A percentile compares a stretch with the other conserved stretches of the same genome.
phyloP scores from a whole-genome alignment of 371 early-diverging fungal species.

The Rhizopus delemar region DNA sequence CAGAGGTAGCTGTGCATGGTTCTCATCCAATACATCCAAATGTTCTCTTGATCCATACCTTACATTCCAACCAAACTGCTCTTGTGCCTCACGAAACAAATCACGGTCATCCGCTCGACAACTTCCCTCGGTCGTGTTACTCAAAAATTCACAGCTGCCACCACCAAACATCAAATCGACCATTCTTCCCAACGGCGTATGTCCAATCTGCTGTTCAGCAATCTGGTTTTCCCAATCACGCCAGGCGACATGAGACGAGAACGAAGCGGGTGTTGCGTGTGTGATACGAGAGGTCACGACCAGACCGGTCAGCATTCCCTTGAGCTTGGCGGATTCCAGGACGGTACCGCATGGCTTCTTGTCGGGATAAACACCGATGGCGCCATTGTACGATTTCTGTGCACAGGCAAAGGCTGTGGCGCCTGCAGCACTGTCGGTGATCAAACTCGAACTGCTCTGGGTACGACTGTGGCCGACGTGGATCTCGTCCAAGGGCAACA shows the following conservation, averaged over 20 bases:
- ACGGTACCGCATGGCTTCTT: slow-evolving; percentile 87
- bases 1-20: slow-evolving; percentile 61
- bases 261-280: slow-evolving; percentile 84
- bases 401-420: slow-evolving; percentile 92
- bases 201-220: slow-evolving; percentile 88
- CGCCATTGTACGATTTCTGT: slow-evolving; percentile 86
- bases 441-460: slow-evolving; percentile 72
- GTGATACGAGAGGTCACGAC: slow-evolving; percentile 93
- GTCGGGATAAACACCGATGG: slow-evolving; percentile 71
- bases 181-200: slow-evolving; percentile 75
- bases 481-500: slow-evolving; percentile 78
- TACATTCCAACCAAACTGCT: slow-evolving; percentile 57
- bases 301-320: slow-evolving; percentile 83
- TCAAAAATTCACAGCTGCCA: slow-evolving; percentile 83
- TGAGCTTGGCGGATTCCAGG: slow-evolving; percentile 88
- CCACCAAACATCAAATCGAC: slow-evolving; percentile 93
- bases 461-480: slow-evolving; percentile 90
- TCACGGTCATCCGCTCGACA: slow-evolving; percentile 77
- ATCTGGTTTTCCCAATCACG: slow-evolving; percentile 81
- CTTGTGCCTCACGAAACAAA: slow-evolving; percentile 56
- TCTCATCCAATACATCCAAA: slow-evolving; percentile 56
- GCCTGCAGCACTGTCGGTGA: slow-evolving; percentile 96
- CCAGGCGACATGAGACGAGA: slow-evolving; percentile 78
- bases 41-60: slow-evolving; percentile 45
- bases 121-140: slow-evolving; percentile 54